Base-by-base conservation (phyloP, 1,139 yeast species). In the Sugiyamaella grinbergsii region DNA sequence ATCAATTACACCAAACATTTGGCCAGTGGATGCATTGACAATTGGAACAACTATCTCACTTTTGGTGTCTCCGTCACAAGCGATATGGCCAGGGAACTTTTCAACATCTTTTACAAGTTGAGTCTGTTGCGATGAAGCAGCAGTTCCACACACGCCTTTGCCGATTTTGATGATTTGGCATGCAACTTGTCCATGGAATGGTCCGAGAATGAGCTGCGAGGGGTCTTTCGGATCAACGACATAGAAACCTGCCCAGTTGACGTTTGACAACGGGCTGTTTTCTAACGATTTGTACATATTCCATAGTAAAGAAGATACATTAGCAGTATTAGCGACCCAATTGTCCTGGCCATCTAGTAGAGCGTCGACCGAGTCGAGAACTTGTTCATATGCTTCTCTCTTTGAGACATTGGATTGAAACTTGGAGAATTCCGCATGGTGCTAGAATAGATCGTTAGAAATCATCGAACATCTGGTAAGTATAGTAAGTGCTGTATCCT, bases 161-260 rank as follows among this genome's bases (percentile, higher is more conserved):
- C 96, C 97, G 51, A 85, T 72, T 52, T 72, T 65, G 52, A 93
- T 93, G 16, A 71, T 68, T 68, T 93, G 98, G 64, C 98, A 93
- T 0, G 98, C 98, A 2, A 93, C 98, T 67, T 89, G 89, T 1
- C 98, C 98, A 67, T 89, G 96, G 67, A 93, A 93, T 6, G 98
- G 98, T 0, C 95, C 98, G 42, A 93, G 73, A 28, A 88, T 76
- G 50, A 93, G 73, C 60, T 77, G 80, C 11, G 32, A 23, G 6
- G 44, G n/a, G 0, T 63, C 47, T 0, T 65, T 57, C 5, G 71
- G 69, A 49, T 78, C 75, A 40, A 69, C 58, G 0, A 87, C 80
- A 62, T 93, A 93, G 65, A 93, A 90, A 0, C 98, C 98, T 0
- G 95, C 81, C 98, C 98, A 93, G 66, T 93, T 93, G 18, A 91